Evolutionary conservation across 108 stramenopile species (phyloP), one percentile per base, ranked within the genome.

Genomic region (Skeletonema grethae): DNA sequence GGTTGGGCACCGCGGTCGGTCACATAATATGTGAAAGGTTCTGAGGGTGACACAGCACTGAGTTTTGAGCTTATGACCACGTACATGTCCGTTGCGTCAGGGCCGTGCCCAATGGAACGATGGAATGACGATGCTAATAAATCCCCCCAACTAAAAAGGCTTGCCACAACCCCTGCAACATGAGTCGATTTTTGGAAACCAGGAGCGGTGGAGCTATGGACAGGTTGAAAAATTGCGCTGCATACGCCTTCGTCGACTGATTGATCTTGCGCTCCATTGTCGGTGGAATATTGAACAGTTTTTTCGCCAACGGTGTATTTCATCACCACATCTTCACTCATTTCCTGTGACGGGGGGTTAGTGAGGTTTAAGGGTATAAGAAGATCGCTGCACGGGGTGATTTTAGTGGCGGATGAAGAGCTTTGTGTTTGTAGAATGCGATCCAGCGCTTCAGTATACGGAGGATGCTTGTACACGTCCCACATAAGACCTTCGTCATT

Each of bases 91-190:
- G 50, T 6, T 22, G 50, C 8, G 0, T 22, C 22, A 53, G 8
- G 4, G 22, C 6, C 8, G 50, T 22, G 50, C 3, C 22, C 22
- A 53, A 0, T 53, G 20, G 50, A 20, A 53, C 22, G 50, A 24
- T n/a, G 50, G 6, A 53, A 20, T 53, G 50, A 53, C 13, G 41
- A 7, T 65, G 24, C 0, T 4, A 65, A 46, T 9, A 65, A 13
- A 65, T 65, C 65, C 22, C 24, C 29, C 65, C 65, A 65, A 28
- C 29, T 64, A 62, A 71, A 63, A 31, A 58, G 36, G 15, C 25
- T 16, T 31, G 62, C 41, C 13, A 63, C 46, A 18, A 53, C 62
- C 13, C 61, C 48, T 9, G 39, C 30, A 25, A 71, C 25, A 25
- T 48, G 36, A 64, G 61, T 18, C 16, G 15, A 25, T 2, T 31